Evolutionary conservation across 352 stramenopile genomes (phyloP), one percentile per base, ranked within the genome.

Genomic region (Thraustochytrium striatum): DNA sequence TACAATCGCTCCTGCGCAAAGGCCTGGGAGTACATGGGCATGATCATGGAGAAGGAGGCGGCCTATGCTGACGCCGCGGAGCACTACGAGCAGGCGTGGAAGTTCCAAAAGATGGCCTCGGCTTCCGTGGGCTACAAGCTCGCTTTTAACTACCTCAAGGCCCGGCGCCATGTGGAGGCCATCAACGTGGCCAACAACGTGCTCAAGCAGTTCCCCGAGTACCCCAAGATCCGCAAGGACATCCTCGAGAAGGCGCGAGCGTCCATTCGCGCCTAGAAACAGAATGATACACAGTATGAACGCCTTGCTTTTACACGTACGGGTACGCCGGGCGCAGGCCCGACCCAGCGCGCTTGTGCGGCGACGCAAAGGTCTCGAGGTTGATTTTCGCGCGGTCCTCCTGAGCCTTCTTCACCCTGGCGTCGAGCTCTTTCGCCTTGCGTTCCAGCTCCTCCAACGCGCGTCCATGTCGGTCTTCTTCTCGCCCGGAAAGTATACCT

Each of bases 71-170:
- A 97, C 53, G 93, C 93, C 0, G 90, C 92, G 36, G 92, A 97
- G 68, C 94, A 89, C 79, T 98, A 97, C 70, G 87, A 96, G 65
- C 91, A 97, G 81, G 85, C 83, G 1, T 91, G 87, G 87, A 79
- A 83, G 7, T 81, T 88, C 8, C 78, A 87, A 9, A 78, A 87
- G 47, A 89, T 96, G 79, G 89, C 90, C 0, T 94, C 89, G 33
- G 91, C 93, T 5, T 86, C 84, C 8, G 93, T 96, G 58, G 93
- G 91, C 32, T 98, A 94, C 83, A 98, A 98, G 82, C 85, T 98
- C 0, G 92, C 91, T 3, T 98, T 97, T 84, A 97, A 97, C 81
- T 97, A 97, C 84, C 86, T 97, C 57, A 98, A 97, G 84, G 91
- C 92, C 38, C 93, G 93, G 79, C 91, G 92, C 57, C 93, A 88